phyloP scores from a whole-genome alignment of 805 yeast species.

The Suhomyces sp. region DNA sequence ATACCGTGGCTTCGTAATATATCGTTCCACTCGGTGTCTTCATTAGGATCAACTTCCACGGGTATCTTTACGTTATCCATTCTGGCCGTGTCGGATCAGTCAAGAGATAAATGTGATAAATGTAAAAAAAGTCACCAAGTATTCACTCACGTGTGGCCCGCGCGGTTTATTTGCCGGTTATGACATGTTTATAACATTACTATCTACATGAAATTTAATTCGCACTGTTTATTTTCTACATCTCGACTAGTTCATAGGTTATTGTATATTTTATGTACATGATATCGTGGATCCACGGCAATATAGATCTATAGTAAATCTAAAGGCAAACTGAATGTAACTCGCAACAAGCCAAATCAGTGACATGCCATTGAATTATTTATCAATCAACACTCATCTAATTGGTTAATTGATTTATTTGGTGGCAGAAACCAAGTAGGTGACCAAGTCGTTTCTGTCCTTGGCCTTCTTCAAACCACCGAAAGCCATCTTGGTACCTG shows the following conservation, averaged over 20 bases:
- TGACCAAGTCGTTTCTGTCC: constrained; percentile 95
- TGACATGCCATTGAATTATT: background rate
- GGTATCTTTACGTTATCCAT: constrained; percentile 46
- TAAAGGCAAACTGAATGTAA: background rate
- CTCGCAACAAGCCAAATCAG: background rate
- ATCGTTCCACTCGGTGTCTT: constrained; percentile 99
- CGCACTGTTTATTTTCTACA: background rate
- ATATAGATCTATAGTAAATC: background rate
- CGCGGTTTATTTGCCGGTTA: background rate
- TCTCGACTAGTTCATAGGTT: background rate
- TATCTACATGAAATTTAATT: too few species aligned
- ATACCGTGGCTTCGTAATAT: constrained; percentile 86
- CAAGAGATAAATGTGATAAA: background rate
- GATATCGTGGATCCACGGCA: background rate
- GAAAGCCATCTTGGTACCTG: constrained; percentile 99
- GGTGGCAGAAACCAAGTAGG: constrained; percentile 64
- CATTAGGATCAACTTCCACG: constrained; percentile 89
- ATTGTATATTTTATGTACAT: background rate
- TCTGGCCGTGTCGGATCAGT: background rate
- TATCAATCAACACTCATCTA: background rate
- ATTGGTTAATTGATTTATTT: constrained; percentile 21
- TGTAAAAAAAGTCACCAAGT: background rate
- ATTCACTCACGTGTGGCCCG: background rate
- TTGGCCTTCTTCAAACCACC: constrained; percentile 99
- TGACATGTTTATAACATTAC: background rate